A percentile compares a stretch with the other conserved stretches of the same genome.
Conservation (phyloP, 148 eudicot genomes). For the Salicornia ramosissima region DNA sequence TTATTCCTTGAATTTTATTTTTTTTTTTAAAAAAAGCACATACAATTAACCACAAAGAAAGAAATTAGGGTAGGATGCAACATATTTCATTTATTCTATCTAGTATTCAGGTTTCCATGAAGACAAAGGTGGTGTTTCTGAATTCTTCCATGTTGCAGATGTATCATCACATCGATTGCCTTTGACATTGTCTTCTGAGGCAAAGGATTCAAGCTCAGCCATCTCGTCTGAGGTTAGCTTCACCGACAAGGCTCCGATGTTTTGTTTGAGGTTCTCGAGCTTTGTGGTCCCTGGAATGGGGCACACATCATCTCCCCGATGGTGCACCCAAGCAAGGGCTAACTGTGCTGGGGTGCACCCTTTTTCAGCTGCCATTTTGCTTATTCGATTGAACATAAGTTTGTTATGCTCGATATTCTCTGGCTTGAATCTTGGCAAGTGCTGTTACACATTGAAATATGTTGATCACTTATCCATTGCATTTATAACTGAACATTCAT, state of each 20-base stretch:
- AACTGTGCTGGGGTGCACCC: conserved; percentile 39
- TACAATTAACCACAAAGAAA: not conserved
- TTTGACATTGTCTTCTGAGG: conserved; percentile 22
- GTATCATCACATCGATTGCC: conserved; percentile 25
- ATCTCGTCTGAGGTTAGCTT: conserved; percentile 32
- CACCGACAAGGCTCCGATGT: conserved; percentile 34
- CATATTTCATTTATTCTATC: too few species aligned
- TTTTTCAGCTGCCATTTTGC: conserved; percentile 26
- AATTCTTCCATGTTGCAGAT: conserved; percentile 19
- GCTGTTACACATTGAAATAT: conserved; percentile 11
- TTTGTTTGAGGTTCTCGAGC: conserved; percentile 38
- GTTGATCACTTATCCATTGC: too few species aligned
- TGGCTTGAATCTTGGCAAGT: conserved; percentile 34
- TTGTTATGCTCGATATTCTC: conserved; percentile 40
- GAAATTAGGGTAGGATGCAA: not conserved
- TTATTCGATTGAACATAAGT: conserved; percentile 30
- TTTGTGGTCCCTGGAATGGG: conserved; percentile 47
- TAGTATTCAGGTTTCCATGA: conserved; percentile 29
- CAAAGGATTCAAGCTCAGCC: conserved; percentile 33
- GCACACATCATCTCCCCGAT: conserved; percentile 36
- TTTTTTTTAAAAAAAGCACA: too few species aligned
- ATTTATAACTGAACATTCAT: too few species aligned
- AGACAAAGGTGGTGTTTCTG: conserved; percentile 39
- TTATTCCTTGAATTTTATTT: too few species aligned
- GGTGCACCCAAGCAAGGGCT: conserved; percentile 43